Base-by-base conservation (phyloP, 495 filamentous ascomycete species). In the Annulohypoxylon bovei region DNA sequence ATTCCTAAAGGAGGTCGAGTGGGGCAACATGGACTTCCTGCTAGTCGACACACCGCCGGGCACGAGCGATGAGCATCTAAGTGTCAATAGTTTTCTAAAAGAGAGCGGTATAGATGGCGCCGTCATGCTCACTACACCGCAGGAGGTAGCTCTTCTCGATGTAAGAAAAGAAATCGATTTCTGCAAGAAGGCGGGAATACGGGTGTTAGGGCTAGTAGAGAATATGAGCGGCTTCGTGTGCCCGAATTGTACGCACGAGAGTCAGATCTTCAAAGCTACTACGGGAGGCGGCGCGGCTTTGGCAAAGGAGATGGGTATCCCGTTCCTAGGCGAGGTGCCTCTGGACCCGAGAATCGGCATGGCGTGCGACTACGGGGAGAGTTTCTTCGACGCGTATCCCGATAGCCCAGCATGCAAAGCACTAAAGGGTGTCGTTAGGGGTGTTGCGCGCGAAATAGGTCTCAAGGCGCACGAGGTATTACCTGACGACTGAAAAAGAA, bases 211-310 rank as follows among this genome's bases (percentile, higher is more conserved):
- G 0, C 80, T 99, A 12, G 96, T 98, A 39, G 95, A 99, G 84
- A 99, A 99, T 77, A 99, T 99, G 95, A 91, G 88, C 53, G 93
- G 93, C 8, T 99, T 97, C 78, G 93, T 98, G 39, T 99, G 95
- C 77, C 93, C 92, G 3, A 93, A 90, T 39, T 99, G 95, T 78
- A 90, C 85, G 35, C 88, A 92, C 64, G 84, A 89, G 76, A 91
- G 86, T 55, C 87, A 97, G 75, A 96, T 99, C 33, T 99, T 98
- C 80, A 86, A 88, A 63, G 92, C 95, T 4, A 96, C 93, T 18
- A 99, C 96, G 1, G 95, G 95, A 8, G 96, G 95, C 4, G 95
- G 91, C 8, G 83, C 84, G 62, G 87, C 84, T 37, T 77, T 99
- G 63, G 95, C 94, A 2, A 85, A 89, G 79, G 94, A 97, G 76